Conservation (phyloP, 2,329 filamentous ascomycete genomes). For the Colletotrichum tofieldiae region DNA sequence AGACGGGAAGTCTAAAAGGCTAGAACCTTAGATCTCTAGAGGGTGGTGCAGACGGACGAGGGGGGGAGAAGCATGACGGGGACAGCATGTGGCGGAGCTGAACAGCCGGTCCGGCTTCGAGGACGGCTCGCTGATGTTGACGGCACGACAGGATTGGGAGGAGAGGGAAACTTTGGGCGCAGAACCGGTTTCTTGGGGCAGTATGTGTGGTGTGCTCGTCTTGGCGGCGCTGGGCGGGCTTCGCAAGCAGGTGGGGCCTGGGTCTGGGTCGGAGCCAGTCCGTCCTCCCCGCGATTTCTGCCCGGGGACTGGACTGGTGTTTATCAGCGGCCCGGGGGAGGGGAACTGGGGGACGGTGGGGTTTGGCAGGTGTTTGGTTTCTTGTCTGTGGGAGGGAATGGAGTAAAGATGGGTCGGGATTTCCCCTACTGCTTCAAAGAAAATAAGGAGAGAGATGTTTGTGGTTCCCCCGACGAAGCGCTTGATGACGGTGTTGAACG, state of each 20-base stretch:
- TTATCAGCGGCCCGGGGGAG: background rate
- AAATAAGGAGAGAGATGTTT: background rate
- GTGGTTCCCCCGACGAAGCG: background rate
- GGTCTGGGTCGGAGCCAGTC: background rate
- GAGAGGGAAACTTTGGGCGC: background rate
- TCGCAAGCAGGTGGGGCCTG: constrained; percentile 25
- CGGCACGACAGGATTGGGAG: background rate
- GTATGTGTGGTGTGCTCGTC: background rate
- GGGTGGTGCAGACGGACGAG: background rate
- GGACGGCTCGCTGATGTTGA: background rate
- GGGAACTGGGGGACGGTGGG: constrained; percentile 2
- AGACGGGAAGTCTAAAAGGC: constrained; percentile 33
- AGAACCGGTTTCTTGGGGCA: background rate
- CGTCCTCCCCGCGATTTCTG: constrained; percentile 6
- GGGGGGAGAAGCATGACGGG: too few species aligned
- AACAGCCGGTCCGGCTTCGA: background rate
- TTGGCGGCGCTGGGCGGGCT: constrained; percentile 13
- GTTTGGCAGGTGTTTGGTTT: background rate
- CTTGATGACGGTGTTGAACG: background rate
- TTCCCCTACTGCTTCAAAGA: too few species aligned
- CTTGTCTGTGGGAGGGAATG: background rate
- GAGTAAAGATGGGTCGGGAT: background rate
- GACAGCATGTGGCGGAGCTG: background rate
- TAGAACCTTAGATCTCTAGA: background rate
- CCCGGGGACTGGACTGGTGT: background rate